Percentiles rank a stretch among this genome's conserved stretches.
phyloP scores from a whole-genome alignment of 164 flowering plant species.

The Umbilicus rupestris region DNA sequence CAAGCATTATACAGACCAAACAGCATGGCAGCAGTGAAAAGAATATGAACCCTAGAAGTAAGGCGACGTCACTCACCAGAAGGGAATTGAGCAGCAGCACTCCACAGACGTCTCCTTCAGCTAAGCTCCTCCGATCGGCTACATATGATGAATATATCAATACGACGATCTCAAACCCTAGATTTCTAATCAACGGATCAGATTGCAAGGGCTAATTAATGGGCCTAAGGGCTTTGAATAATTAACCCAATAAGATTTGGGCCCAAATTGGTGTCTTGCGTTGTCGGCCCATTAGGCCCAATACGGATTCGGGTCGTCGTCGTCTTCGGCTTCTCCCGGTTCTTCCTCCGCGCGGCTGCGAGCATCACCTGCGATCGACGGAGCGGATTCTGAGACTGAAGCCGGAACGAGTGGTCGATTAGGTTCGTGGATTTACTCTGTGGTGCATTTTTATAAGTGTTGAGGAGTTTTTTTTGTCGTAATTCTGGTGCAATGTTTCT shows the following conservation, averaged over 20 bases:
- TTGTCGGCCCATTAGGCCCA: not conserved
- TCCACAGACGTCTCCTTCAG: not conserved
- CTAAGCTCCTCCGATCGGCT: not conserved
- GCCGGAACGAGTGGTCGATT: too few relatives aligned
- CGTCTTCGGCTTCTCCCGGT: not conserved
- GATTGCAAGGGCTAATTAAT: not conserved
- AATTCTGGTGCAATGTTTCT: too few relatives aligned
- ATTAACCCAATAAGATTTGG: too few relatives aligned
- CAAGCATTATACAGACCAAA: not conserved
- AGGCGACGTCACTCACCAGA: not conserved
- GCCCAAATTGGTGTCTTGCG: too few relatives aligned
- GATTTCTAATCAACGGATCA: slow-evolving; percentile 1
- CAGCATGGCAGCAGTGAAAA: not conserved
- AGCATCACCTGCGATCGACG: not conserved
- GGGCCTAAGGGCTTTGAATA: too few relatives aligned
- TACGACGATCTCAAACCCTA: slow-evolving; percentile 3
- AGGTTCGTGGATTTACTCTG: too few relatives aligned
- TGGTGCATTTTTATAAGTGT: too few relatives aligned
- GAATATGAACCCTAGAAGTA: too few relatives aligned
- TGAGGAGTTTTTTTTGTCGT: too few relatives aligned
- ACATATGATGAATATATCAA: not conserved
- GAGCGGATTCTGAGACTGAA: not conserved
- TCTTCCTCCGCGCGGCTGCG: too few relatives aligned
- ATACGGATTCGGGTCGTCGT: not conserved
- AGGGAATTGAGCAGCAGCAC: not conserved